Conservation (phyloP, 148 eudicot species). For the Persicaria maculosa region DNA sequence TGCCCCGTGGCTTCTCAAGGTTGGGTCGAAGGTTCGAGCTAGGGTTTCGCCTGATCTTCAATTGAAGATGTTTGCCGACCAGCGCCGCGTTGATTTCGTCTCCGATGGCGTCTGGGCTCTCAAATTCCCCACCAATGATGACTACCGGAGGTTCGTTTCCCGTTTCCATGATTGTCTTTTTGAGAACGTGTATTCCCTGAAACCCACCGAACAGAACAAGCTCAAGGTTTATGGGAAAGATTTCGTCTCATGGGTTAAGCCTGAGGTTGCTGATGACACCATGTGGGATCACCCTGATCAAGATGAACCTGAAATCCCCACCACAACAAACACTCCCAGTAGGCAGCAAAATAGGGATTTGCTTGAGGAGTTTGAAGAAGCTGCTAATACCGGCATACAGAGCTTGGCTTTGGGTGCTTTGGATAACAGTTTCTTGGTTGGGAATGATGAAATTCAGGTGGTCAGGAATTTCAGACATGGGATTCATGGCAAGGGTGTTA, state of each 20-base stretch:
- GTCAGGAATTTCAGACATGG: constrained; percentile 96
- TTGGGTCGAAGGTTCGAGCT: constrained; percentile 51
- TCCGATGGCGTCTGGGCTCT: constrained; percentile 78
- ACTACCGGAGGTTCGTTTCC: constrained; percentile 42
- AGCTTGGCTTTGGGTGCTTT: constrained; percentile 88
- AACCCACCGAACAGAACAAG: constrained; percentile 60
- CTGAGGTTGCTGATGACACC: constrained; percentile 73
- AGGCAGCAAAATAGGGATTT: constrained; percentile 42
- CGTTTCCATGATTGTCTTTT: constrained; percentile 69
- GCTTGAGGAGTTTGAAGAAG: constrained; percentile 90
- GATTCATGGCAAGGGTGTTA: constrained; percentile 89
- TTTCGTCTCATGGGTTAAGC: constrained; percentile 77
- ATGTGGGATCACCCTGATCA: constrained; percentile 81
- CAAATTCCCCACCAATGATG: constrained; percentile 53
- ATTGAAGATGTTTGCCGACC: constrained; percentile 85
- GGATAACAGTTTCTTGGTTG: constrained; percentile 89
- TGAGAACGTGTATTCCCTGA: constrained; percentile 73
- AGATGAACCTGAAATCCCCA: constrained; percentile 6
- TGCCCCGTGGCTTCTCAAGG: constrained; percentile 55
- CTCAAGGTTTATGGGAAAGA: constrained; percentile 85
- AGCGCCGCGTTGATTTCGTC: constrained; percentile 76
- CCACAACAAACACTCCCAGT: constrained; percentile 18
- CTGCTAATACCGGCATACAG: constrained; percentile 54
- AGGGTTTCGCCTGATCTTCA: constrained; percentile 75
- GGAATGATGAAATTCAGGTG: constrained; percentile 74